These are phyloP conservation scores for Kwoniella sp. DNA, from an alignment of 768 basidiomycete species.

Conservation along the genomic window DNA sequence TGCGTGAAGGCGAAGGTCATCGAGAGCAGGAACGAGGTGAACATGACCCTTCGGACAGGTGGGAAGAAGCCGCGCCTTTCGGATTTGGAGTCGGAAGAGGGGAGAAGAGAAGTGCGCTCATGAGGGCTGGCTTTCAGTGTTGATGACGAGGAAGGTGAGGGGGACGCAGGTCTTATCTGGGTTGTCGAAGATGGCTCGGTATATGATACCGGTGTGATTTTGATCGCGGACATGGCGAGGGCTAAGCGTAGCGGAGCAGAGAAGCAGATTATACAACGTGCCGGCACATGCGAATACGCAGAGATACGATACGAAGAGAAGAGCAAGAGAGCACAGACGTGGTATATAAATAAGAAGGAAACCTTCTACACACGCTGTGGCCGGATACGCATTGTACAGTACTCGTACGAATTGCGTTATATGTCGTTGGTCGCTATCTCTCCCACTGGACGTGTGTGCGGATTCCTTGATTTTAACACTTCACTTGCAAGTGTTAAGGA, in stretches of 20 bases:
- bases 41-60: slow-evolving; percentile 34
- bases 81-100: neutral
- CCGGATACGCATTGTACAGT: too few species aligned
- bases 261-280: neutral
- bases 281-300: too few species aligned
- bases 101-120: slow-evolving; percentile 7
- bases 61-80: slow-evolving; percentile 11
- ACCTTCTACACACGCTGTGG: too few species aligned
- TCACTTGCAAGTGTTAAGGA: neutral
- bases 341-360: too few species aligned
- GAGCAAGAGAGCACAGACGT: too few species aligned
- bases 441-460: neutral
- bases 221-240: neutral
- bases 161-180: neutral
- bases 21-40: slow-evolving; percentile 36
- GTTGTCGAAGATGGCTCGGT: slow-evolving; percentile 3
- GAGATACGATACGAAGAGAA: too few species aligned
- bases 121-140: slow-evolving; percentile 7
- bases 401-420: neutral
- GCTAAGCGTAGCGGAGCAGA: neutral
- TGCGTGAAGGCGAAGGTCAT: slow-evolving; percentile 48
- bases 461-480: neutral
- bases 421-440: neutral
- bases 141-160: slow-evolving; percentile 9
- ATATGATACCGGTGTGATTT: slow-evolving; percentile 4